phyloP scores from a whole-genome alignment of 2,329 filamentous ascomycete species.

The Colletotrichum limetticola region DNA sequence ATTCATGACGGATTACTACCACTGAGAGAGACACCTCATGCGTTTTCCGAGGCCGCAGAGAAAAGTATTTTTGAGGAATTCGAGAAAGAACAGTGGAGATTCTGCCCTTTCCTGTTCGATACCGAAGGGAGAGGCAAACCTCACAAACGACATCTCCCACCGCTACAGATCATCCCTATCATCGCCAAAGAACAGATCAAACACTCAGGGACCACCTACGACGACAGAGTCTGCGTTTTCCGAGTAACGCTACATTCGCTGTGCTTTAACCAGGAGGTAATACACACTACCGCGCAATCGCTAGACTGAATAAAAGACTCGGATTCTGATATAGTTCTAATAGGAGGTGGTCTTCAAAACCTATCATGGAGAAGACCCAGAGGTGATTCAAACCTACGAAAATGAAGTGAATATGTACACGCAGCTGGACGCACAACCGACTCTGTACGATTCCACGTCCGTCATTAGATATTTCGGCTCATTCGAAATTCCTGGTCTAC shows the following conservation, averaged over 20 bases:
- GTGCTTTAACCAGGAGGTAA: neutral
- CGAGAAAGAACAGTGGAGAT: neutral
- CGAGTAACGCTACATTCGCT: neutral
- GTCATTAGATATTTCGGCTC: neutral
- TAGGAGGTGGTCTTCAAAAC: constrained; percentile 4
- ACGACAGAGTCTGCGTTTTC: neutral
- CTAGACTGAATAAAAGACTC: too few species aligned
- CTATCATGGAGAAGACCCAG: neutral
- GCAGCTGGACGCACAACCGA: neutral
- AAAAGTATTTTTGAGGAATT: neutral
- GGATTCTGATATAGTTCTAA: neutral
- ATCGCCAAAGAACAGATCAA: neutral
- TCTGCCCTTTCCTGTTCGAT: neutral
- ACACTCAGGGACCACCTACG: neutral
- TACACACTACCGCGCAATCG: too few species aligned
- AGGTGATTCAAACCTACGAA: neutral
- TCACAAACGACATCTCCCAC: neutral
- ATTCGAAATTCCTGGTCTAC: neutral
- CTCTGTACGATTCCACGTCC: neutral
- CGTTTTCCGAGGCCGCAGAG: too few species aligned
- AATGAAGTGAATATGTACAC: constrained; percentile 2
- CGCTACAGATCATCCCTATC: neutral
- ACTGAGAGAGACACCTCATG: too few species aligned
- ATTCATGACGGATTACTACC: too few species aligned
- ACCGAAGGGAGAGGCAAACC: neutral